Evolutionary conservation across 2,329 filamentous ascomycete species (phyloP).

Genomic region (Fusarium longipes): DNA sequence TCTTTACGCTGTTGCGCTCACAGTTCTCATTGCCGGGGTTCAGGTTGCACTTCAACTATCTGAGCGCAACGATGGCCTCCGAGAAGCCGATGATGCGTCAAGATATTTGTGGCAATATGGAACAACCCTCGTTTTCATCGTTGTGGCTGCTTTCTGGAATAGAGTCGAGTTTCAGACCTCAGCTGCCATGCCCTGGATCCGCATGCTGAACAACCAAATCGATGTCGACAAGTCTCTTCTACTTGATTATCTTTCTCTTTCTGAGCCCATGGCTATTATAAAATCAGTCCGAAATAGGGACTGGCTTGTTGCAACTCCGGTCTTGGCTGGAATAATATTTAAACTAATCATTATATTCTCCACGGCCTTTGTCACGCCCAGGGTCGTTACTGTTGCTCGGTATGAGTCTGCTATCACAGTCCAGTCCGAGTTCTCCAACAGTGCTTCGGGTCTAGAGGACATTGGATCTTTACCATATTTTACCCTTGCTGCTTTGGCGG

Average conservation of each 20-base stretch:
- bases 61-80: constrained; percentile 46
- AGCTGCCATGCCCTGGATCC: constrained; percentile 53
- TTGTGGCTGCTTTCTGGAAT: constrained; percentile 51
- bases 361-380: constrained; percentile 52
- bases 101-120: constrained; percentile 55
- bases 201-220: constrained; percentile 47
- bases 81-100: constrained; percentile 38
- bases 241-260: constrained; percentile 52
- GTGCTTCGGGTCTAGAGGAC: constrained; percentile 38
- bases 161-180: constrained; percentile 56
- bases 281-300: constrained; percentile 51
- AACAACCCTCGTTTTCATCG: constrained; percentile 49
- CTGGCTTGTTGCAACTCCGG: constrained; percentile 48
- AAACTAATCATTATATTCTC: constrained; percentile 52
- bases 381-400: constrained; percentile 43
- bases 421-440: constrained; percentile 47
- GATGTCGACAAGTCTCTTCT: constrained; percentile 50
- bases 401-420: constrained; percentile 44
- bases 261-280: constrained; percentile 45
- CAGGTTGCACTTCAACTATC: constrained; percentile 51
- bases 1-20: constrained; percentile 48
- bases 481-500: constrained; percentile 50
- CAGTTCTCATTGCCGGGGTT: constrained; percentile 45
- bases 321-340: constrained; percentile 47
- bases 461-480: constrained; percentile 49